Base-by-base conservation (phyloP, 768 basidiomycete species). In the Lactifluus rugatus region DNA sequence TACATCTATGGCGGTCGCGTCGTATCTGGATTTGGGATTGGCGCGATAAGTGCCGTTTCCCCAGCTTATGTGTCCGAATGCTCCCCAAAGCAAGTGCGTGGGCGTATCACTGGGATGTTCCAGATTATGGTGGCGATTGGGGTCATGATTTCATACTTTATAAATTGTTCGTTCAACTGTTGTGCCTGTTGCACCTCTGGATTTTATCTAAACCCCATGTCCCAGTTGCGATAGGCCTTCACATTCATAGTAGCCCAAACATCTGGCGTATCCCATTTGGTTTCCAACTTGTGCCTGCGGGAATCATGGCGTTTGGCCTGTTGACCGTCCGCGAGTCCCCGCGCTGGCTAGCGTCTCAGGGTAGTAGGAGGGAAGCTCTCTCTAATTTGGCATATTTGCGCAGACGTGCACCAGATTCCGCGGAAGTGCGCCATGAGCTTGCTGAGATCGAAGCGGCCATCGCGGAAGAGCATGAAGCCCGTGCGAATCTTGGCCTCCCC, bases 61-160 rank as follows among this genome's bases (percentile, higher is more conserved):
- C 93, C 91, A 5, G 83, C 89, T 0, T 94, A 82, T 66, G 89
- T 93, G 21, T 85, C 87, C 10, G 93, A 94, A 69, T 91, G 89
- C 69, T 78, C 84, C 2, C 93, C 93, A 5, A 93, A 92, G 68
- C 78, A 89, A 21, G 87, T 91, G 6, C 84, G 92, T 60, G 91
- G 90, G 6, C 78, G 87, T 49, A 89, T 93, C 63, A 91, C 88
- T 0, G 89, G 90, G 45, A 66, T 88, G 32, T 92, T 92, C 78
- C 91, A 93, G 69, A 82, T 93, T 69, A 85, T 89, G 81, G 89
- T 89, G 21, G 87, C 89, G 23, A 74, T 81, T 50, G 91, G 90
- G 52, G 89, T 89, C 60, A 90, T 91, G 83, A 74, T 93, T 57
- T 87, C 85, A 0, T 90, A 89, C 70, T 89, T 87, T 69, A 76